phyloP scores from a whole-genome alignment of 768 basidiomycete genomes.

The Hypholoma sublateritium region DNA sequence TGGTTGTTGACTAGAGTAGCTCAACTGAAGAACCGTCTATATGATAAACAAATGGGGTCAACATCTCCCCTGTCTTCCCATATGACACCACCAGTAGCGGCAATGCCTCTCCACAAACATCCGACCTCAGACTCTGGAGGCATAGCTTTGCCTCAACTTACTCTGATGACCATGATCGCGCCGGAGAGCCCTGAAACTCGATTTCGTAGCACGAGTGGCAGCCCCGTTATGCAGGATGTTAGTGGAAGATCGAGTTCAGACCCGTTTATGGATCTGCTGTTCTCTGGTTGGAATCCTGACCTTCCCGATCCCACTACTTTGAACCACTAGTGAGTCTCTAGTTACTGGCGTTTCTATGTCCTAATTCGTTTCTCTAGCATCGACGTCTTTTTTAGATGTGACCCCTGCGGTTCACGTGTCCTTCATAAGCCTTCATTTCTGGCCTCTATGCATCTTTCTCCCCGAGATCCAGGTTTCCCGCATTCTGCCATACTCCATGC shows the following conservation, averaged over 20 bases:
- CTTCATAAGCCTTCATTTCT: slow-evolving; percentile 81
- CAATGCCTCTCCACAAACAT: slow-evolving; percentile 16
- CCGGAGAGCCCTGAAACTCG: slow-evolving; percentile 36
- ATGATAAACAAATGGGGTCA: slow-evolving; percentile 47
- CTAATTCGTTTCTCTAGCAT: slow-evolving; percentile 47
- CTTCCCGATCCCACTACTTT: slow-evolving; percentile 73
- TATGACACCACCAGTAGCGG: slow-evolving; percentile 19
- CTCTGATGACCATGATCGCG: slow-evolving; percentile 39
- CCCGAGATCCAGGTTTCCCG: slow-evolving; percentile 81
- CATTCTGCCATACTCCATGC: slow-evolving; percentile 90
- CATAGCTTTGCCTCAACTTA: slow-evolving; percentile 44
- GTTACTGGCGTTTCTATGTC: not conserved
- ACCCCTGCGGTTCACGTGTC: slow-evolving; percentile 84
- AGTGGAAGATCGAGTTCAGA: slow-evolving; percentile 41
- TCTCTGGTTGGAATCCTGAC: slow-evolving; percentile 84
- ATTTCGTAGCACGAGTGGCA: slow-evolving; percentile 46
- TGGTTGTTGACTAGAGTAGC: slow-evolving; percentile 37
- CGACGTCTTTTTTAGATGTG: slow-evolving; percentile 85
- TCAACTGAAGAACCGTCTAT: slow-evolving; percentile 60
- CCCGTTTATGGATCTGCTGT: slow-evolving; percentile 64
- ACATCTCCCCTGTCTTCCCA: slow-evolving; percentile 29
- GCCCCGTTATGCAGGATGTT: slow-evolving; percentile 46
- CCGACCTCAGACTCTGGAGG: slow-evolving; percentile 31
- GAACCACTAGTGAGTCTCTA: slow-evolving; percentile 64
- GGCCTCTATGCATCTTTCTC: slow-evolving; percentile 75